Evolutionary conservation across 78 protist species (phyloP).

Genomic region (Dictyostelium firmibasis): DNA sequence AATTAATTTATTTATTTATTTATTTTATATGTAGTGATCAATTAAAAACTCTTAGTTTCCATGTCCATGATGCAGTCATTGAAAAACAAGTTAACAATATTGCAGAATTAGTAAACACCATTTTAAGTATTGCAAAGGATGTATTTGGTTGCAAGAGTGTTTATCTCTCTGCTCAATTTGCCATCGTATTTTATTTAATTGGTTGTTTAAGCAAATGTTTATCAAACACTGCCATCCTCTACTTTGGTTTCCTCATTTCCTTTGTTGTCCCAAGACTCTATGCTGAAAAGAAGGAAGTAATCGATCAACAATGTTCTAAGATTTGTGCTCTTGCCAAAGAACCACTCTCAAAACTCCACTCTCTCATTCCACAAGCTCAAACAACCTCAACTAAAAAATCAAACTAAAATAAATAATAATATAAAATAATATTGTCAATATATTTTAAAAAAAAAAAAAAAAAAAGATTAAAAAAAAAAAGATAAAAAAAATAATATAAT

Average conservation of each 20-base stretch:
- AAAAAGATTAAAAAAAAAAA: neutral
- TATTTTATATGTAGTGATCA: slow-evolving; percentile 5
- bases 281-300: slow-evolving; percentile 50
- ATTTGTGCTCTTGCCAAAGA: slow-evolving; percentile 4
- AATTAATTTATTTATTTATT: no score
- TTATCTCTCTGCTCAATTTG: slow-evolving; percentile 44
- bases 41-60: slow-evolving; percentile 69
- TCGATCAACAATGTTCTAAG: slow-evolving; percentile 40
- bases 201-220: slow-evolving; percentile 44
- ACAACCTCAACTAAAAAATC: slow-evolving; percentile 8
- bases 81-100: slow-evolving; percentile 42
- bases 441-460: neutral
- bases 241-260: slow-evolving; percentile 32
- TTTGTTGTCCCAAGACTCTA: slow-evolving; percentile 65
- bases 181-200: slow-evolving; percentile 19
- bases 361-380: slow-evolving; percentile 12
- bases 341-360: slow-evolving; percentile 17
- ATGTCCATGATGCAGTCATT: slow-evolving; percentile 43
- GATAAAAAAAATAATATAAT: neutral
- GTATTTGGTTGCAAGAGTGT: slow-evolving; percentile 36
- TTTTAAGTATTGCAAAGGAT: slow-evolving; percentile 36
- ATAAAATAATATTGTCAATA: neutral
- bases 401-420: neutral
- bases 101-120: slow-evolving; percentile 13
- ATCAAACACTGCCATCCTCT: slow-evolving; percentile 9